Percentiles rank a stretch among this genome's conserved stretches.
phyloP scores from a whole-genome alignment of 2,329 filamentous ascomycete genomes.

The Botrytis fragariae region DNA sequence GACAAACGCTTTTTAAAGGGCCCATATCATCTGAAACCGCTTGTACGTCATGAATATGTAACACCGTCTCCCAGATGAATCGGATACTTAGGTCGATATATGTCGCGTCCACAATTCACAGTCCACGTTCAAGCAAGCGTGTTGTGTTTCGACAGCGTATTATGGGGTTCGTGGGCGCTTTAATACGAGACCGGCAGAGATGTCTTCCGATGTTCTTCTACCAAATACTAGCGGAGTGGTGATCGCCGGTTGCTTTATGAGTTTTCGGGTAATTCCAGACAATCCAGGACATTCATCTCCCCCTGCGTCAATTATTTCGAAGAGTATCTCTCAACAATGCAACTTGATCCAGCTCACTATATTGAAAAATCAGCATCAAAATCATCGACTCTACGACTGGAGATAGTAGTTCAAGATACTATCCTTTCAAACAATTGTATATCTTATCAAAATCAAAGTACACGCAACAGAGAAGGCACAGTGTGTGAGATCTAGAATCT shows the following conservation, averaged over 20 bases:
- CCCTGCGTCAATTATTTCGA: background rate
- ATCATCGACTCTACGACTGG: background rate
- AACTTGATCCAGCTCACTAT: background rate
- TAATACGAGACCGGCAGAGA: background rate
- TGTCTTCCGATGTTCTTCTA: background rate
- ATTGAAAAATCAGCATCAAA: background rate
- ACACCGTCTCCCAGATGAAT: background rate
- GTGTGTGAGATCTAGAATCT: too few relatives aligned
- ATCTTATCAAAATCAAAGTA: background rate
- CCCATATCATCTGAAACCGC: background rate
- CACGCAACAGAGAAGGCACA: background rate
- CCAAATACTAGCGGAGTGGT: background rate
- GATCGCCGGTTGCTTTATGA: background rate
- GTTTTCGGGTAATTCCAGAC: background rate
- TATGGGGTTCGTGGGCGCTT: background rate
- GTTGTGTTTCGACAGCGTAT: background rate
- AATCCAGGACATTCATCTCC: background rate
- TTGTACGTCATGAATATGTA: background rate
- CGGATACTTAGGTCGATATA: background rate
- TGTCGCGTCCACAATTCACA: background rate
- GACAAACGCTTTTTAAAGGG: background rate
- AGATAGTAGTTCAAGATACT: background rate
- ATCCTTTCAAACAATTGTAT: background rate
- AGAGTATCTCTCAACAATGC: background rate
- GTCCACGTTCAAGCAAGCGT: background rate